Conservation (phyloP, 805 yeast species). For the Yarrowia deformans region DNA sequence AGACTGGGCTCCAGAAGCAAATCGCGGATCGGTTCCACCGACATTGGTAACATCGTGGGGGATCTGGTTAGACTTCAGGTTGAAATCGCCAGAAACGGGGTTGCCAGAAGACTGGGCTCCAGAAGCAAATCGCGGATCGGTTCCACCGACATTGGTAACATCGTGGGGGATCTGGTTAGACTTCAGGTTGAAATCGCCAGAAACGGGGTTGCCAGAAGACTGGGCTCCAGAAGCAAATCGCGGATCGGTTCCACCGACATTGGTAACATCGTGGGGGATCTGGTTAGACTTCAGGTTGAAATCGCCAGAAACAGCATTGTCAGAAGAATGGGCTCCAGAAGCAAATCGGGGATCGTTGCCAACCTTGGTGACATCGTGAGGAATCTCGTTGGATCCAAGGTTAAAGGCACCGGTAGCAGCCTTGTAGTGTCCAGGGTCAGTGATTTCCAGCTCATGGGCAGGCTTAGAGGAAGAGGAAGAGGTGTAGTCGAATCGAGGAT, state of each 20-base stretch:
- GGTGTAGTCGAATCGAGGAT: conserved; percentile 1
- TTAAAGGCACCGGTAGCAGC: conserved; percentile 11
- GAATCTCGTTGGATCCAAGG: not conserved
- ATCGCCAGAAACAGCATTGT: not conserved
- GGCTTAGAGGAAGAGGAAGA: not conserved
- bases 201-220: not conserved
- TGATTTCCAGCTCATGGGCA: conserved; percentile 11
- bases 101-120: not conserved
- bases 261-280: conserved; percentile 1
- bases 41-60: no score
- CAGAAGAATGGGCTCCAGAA: not conserved
- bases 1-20: not conserved
- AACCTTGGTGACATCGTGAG: conserved; percentile 1
- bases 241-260: conserved; percentile 6
- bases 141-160: conserved; percentile 7
- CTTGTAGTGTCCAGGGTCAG: conserved; percentile 11
- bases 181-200: not conserved
- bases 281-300: not conserved
- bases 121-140: no score
- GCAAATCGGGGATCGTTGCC: conserved; percentile 11
- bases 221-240: conserved; percentile 2
- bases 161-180: not conserved
- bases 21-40: no score
- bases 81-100: no score
- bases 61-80: no score